A percentile compares a stretch with the other conserved stretches of the same genome.
phyloP scores from a whole-genome alignment of 2,329 filamentous ascomycete genomes.

The Aspergillus phoenicis region DNA sequence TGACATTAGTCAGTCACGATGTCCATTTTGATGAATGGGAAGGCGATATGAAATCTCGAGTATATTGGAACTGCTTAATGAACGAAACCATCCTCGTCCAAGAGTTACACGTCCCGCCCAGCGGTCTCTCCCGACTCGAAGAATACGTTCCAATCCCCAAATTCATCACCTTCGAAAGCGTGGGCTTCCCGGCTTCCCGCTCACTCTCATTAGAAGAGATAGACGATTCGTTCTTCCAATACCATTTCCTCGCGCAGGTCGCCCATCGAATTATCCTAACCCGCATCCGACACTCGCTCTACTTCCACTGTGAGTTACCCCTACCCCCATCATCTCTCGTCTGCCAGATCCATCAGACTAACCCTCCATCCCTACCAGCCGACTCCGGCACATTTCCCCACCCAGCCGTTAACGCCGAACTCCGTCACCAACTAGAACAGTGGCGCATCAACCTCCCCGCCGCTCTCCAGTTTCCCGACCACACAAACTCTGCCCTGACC shows the following conservation, averaged over 20 bases:
- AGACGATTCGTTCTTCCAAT: conserved; percentile 59
- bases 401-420: conserved; percentile 53
- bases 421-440: conserved; percentile 58
- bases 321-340: neutral
- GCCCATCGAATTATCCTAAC: conserved; percentile 60
- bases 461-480: conserved; percentile 50
- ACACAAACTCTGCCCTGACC: conserved; percentile 24
- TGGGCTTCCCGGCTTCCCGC: conserved; percentile 35
- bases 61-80: conserved; percentile 60
- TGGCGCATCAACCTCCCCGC: conserved; percentile 57
- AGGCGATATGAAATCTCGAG: conserved; percentile 58
- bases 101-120: conserved; percentile 56
- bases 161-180: conserved; percentile 51
- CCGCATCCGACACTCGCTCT: conserved; percentile 55
- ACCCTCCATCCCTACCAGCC: conserved; percentile 26
- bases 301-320: conserved; percentile 47
- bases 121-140: conserved; percentile 54
- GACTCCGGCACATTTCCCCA: conserved; percentile 50
- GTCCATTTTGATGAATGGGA: conserved; percentile 55
- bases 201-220: conserved; percentile 42
- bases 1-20: conserved; percentile 32
- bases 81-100: conserved; percentile 59
- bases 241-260: conserved; percentile 60
- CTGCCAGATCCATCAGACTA: neutral
- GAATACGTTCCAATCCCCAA: conserved; percentile 57